Evolutionary conservation across 2,329 filamentous ascomycete species (phyloP).

Genomic region (Stenocarpella maydis): DNA sequence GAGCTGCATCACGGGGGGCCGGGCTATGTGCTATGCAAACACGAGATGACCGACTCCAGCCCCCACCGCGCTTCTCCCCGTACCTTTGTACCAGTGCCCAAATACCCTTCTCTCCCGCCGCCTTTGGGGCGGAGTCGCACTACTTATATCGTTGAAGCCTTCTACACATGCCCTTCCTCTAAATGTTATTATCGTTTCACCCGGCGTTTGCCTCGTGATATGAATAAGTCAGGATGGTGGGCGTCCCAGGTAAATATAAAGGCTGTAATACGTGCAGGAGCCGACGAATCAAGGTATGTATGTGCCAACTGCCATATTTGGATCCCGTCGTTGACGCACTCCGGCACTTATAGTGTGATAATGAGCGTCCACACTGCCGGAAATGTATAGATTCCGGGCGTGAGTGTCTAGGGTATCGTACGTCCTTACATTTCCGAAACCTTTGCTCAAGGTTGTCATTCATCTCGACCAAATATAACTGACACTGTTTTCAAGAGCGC

Average conservation of each 20-base stretch:
- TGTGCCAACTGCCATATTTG: background rate
- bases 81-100: slow-evolving; percentile 14
- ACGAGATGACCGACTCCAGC: slow-evolving; percentile 11
- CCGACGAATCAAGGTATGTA: slow-evolving; percentile 64
- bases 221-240: slow-evolving; percentile 59
- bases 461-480: background rate
- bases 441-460: background rate
- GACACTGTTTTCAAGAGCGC: slow-evolving; percentile 38
- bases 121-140: background rate
- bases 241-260: slow-evolving; percentile 70
- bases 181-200: background rate
- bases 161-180: background rate
- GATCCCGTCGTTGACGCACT: background rate
- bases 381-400: slow-evolving; percentile 67
- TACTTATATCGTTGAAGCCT: background rate
- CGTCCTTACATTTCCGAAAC: background rate
- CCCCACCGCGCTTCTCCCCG: slow-evolving; percentile 23
- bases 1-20: slow-evolving; percentile 12
- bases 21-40: slow-evolving; percentile 1
- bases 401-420: slow-evolving; percentile 68
- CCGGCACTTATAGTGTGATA: slow-evolving; percentile 61
- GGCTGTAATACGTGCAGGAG: slow-evolving; percentile 69
- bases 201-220: slow-evolving; percentile 13
- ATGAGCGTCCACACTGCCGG: slow-evolving; percentile 65
- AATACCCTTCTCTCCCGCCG: slow-evolving; percentile 6